Conservation (phyloP, 495 filamentous ascomycete genomes). For the Friedmanniomyces simplex region DNA sequence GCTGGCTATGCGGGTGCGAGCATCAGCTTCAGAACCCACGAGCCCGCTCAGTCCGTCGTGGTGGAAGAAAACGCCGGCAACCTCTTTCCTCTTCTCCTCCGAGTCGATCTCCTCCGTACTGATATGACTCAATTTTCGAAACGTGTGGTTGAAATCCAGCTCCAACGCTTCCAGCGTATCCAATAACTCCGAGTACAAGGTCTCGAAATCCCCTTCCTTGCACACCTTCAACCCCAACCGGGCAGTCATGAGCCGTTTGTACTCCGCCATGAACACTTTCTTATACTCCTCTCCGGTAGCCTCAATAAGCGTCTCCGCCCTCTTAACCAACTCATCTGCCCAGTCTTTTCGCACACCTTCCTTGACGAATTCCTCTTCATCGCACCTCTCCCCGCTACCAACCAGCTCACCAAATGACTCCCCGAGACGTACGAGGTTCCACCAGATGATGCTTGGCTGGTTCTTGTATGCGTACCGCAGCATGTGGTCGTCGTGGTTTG, state of each 20-base stretch:
- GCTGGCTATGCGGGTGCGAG: slow-evolving; percentile 50
- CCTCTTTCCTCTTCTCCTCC: slow-evolving; percentile 45
- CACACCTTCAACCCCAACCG: slow-evolving; percentile 61
- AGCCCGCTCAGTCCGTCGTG: slow-evolving; percentile 48
- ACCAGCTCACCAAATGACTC: slow-evolving; percentile 86
- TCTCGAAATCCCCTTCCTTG: slow-evolving; percentile 63
- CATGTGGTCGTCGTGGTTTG: slow-evolving; percentile 88
- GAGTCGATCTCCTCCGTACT: slow-evolving; percentile 48
- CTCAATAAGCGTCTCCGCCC: slow-evolving; percentile 73
- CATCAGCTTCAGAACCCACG: slow-evolving; percentile 48
- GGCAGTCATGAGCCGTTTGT: slow-evolving; percentile 67
- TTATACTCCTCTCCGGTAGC: slow-evolving; percentile 76
- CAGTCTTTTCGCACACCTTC: slow-evolving; percentile 60
- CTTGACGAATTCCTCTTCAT: slow-evolving; percentile 56
- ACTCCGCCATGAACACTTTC: slow-evolving; percentile 71
- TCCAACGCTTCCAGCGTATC: slow-evolving; percentile 69
- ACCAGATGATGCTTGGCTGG: slow-evolving; percentile 95
- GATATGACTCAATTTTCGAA: slow-evolving; percentile 59
- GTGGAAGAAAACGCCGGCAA: slow-evolving; percentile 61
- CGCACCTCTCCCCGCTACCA: slow-evolving; percentile 56
- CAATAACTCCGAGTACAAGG: slow-evolving; percentile 65
- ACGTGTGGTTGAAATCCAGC: slow-evolving; percentile 88
- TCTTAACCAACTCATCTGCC: slow-evolving; percentile 56
- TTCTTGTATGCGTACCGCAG: slow-evolving; percentile 85
- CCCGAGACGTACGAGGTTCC: slow-evolving; percentile 89